Percentiles rank a stretch among this genome's conserved stretches.
Conservation (phyloP, 2,329 filamentous ascomycete genomes). For the Cytospora piceicola region DNA sequence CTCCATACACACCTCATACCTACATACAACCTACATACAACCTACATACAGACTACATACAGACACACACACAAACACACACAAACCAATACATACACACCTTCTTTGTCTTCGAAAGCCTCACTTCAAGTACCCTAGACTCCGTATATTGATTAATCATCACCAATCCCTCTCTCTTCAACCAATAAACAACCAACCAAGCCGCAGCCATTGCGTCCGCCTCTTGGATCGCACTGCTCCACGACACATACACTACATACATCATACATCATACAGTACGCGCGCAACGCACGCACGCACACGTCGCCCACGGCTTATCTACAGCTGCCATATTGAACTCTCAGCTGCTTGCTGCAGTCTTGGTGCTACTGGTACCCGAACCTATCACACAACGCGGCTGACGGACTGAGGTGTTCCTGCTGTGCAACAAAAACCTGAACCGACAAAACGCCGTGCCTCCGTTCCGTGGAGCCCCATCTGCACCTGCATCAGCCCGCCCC, state of each 20-base stretch:
- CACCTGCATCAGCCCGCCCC: conserved; percentile 23
- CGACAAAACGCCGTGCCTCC: conserved; percentile 23
- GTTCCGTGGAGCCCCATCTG: conserved; percentile 23
- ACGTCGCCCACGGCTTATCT: conserved; percentile 3
- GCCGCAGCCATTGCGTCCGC: conserved; percentile 14
- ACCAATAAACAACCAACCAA: not conserved
- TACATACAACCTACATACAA: not conserved
- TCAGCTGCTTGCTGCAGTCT: not conserved
- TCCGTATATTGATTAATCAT: not conserved
- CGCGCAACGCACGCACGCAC: conserved; percentile 12
- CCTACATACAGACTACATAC: not conserved
- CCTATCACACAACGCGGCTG: conserved; percentile 21
- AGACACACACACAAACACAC: no score
- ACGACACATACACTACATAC: conserved; percentile 18
- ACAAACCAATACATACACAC: no score
- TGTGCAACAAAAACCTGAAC: conserved; percentile 19
- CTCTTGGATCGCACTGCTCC: conserved; percentile 18
- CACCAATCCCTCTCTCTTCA: not conserved
- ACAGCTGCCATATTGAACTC: not conserved
- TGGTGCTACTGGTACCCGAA: conserved; percentile 7
- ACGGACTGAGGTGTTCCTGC: conserved; percentile 14
- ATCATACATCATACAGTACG: no score
- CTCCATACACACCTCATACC: not conserved
- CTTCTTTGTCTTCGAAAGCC: not conserved
- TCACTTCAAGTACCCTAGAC: not conserved